These are phyloP conservation scores for Cryptococcus amylolentus DNA, from an alignment of 1,284 basidiomycete genomes.

Conservation along the genomic window DNA sequence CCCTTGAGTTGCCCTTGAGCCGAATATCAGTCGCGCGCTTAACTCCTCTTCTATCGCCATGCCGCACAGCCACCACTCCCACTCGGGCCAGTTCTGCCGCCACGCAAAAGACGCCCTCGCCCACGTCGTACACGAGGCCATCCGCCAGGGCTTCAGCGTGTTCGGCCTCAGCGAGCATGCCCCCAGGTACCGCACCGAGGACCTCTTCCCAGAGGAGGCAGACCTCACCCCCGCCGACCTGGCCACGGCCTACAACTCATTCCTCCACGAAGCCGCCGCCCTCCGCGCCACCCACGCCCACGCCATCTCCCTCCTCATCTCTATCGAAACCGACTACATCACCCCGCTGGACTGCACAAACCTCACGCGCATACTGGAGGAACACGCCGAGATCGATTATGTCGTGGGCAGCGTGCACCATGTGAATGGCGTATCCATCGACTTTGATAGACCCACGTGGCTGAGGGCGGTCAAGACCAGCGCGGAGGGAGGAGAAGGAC, in stretches of 20 bases:
- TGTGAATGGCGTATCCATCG: conserved; percentile 81
- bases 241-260: conserved; percentile 23
- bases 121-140: conserved; percentile 74
- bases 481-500: neutral
- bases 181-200: conserved; percentile 72
- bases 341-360: conserved; percentile 62
- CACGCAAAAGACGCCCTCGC: conserved; percentile 76
- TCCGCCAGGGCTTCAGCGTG: conserved; percentile 69
- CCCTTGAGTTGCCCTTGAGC: too few species aligned
- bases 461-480: conserved; percentile 23
- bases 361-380: conserved; percentile 54
- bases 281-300: conserved; percentile 55
- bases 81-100: conserved; percentile 94
- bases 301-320: conserved; percentile 75
- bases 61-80: conserved; percentile 90
- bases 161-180: conserved; percentile 94
- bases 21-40: too few species aligned
- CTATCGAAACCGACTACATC: conserved; percentile 91
- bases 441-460: conserved; percentile 66
- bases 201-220: conserved; percentile 91
- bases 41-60: conserved; percentile 49
- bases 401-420: conserved; percentile 94
- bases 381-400: conserved; percentile 69
- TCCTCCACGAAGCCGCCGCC: conserved; percentile 63
- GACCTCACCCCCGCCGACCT: conserved; percentile 44